These are phyloP conservation scores for Phytopythium chamaehyphon DNA, from an alignment of 352 stramenopile species.

Conservation along the genomic window DNA sequence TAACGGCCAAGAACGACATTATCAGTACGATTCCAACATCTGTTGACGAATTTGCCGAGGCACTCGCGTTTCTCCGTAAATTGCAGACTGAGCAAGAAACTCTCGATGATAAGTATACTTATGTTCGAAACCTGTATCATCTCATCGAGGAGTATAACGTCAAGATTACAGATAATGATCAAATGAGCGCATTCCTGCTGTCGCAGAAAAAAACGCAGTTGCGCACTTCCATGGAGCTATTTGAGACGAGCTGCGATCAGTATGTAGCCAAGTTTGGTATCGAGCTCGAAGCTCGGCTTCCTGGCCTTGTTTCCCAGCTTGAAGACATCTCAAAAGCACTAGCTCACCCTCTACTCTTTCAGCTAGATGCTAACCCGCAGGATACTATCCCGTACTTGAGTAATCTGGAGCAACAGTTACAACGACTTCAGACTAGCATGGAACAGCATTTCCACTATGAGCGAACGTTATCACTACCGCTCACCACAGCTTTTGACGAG, in stretches of 20 bases:
- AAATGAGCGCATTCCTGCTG: slow-evolving; percentile 71
- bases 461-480: slow-evolving; percentile 47
- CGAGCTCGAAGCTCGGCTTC: slow-evolving; percentile 59
- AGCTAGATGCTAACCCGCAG: slow-evolving; percentile 38
- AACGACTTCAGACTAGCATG: slow-evolving; percentile 15
- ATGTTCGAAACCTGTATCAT: slow-evolving; percentile 51
- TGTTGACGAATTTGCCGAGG: slow-evolving; percentile 68
- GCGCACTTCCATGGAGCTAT: slow-evolving; percentile 71
- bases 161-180: slow-evolving; percentile 60
- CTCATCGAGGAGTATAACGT: slow-evolving; percentile 69
- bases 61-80: slow-evolving; percentile 49
- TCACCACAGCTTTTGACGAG: slow-evolving; percentile 75
- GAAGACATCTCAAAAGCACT: slow-evolving; percentile 26
- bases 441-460: slow-evolving; percentile 49
- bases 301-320: slow-evolving; percentile 31
- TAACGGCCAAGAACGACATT: slow-evolving; percentile 52
- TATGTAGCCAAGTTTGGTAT: slow-evolving; percentile 75
- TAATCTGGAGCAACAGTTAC: slow-evolving; percentile 18
- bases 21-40: slow-evolving; percentile 68
- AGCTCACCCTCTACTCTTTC: slow-evolving; percentile 34
- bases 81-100: slow-evolving; percentile 40
- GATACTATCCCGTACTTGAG: slow-evolving; percentile 47
- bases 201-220: slow-evolving; percentile 72
- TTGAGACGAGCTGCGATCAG: slow-evolving; percentile 63
- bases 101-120: slow-evolving; percentile 52